Conservation (phyloP, 2,329 filamentous ascomycete species). For the Monosporascus sp. region DNA sequence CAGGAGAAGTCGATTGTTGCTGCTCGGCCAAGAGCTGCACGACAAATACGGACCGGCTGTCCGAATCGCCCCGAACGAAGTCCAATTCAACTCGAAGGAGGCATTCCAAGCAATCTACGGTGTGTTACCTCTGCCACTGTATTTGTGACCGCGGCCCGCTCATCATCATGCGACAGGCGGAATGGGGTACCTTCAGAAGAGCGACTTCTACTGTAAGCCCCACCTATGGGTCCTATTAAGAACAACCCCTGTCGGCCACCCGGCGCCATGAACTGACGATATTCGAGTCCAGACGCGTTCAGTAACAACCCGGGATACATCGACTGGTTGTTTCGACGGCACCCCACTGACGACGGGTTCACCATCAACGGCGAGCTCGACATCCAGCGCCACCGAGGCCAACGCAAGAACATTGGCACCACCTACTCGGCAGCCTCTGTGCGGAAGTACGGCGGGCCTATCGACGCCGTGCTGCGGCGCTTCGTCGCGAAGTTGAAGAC, state of each 20-base stretch:
- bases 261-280: slow-evolving; percentile 24
- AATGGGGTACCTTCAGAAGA: slow-evolving; percentile 44
- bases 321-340: slow-evolving; percentile 25
- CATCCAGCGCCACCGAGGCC: slow-evolving; percentile 5
- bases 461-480: slow-evolving; percentile 5
- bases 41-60: slow-evolving; percentile 42
- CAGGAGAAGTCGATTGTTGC: slow-evolving; percentile 35
- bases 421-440: slow-evolving; percentile 6
- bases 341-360: slow-evolving; percentile 6
- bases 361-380: slow-evolving; percentile 8
- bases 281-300: slow-evolving; percentile 32
- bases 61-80: slow-evolving; percentile 47
- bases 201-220: slow-evolving; percentile 44
- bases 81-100: slow-evolving; percentile 45
- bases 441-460: slow-evolving; percentile 4
- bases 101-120: slow-evolving; percentile 44
- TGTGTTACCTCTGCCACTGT: slow-evolving; percentile 16
- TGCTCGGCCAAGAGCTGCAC: slow-evolving; percentile 40
- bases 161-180: slow-evolving; percentile 27
- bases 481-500: slow-evolving; percentile 7
- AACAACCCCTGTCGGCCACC: neutral
- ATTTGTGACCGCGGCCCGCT: neutral
- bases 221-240: neutral
- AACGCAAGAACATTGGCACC: slow-evolving; percentile 5
- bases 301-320: slow-evolving; percentile 32